Evolutionary conservation across 805 yeast genomes (phyloP), one percentile per base, ranked within the genome.

Genomic region (Myxozyma geophila): DNA sequence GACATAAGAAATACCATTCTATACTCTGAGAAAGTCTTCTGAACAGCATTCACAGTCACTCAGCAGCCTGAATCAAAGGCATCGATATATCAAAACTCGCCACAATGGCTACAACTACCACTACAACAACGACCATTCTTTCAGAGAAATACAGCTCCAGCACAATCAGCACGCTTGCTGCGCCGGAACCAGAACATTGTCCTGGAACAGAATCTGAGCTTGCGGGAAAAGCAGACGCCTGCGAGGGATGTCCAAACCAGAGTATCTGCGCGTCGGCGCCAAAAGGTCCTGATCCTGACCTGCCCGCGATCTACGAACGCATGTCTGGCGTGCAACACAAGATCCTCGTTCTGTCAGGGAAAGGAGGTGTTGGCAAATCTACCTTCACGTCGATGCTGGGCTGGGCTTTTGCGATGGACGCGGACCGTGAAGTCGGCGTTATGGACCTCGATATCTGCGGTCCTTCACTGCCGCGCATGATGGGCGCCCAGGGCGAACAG

Each of bases 381-480:
- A 95, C 99, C 0, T 93, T 95, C 74, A 89, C 98, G 0, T 84
- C 96, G 3, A 89, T 95, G 95, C 81, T 95, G n/a, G 86, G 96
- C 19, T 95, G 98, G 97, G 97, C 98, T 0, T 77, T 95, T 46
- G 69, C 64, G 15, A 58, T 39, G 51, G 88, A 87, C 72, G 88
- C 85, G 61, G 87, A 85, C 44, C 73, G 88, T 35, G 98, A 95
- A 74, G 87, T 95, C 10, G 99, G 98, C 2, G 93, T 96, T 43
- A 90, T 95, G 95, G 99, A 95, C 76, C 78, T 95, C 60, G 99
- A 95, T 78, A 91, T 95, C 43, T 95, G 99, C 77, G 99, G 99
- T 0, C 99, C 99, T 0, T 92, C 98, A 1, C 80, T 95, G 69
- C 98, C 99, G 0, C 83, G 88, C 63, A 95, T 95, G 96, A 80